These are phyloP conservation scores for Boletus albobrunnescens DNA, from an alignment of 1,284 basidiomycete genomes.

Conservation along the genomic window DNA sequence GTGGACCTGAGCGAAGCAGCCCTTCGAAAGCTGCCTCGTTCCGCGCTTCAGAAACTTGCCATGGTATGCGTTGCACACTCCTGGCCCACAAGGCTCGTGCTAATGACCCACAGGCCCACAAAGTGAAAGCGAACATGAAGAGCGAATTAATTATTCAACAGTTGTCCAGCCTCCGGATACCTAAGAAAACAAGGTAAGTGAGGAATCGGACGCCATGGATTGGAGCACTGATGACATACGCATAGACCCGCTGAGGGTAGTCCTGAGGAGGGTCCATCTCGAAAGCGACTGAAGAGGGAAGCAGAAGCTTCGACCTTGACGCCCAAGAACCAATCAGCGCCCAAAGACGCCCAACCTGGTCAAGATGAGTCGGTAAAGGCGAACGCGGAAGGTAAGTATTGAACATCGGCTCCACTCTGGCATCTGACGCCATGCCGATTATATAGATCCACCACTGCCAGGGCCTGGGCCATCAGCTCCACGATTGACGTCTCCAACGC, in stretches of 20 bases:
- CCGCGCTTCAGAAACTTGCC: conserved; percentile 27
- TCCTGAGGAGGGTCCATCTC: conserved; percentile 10
- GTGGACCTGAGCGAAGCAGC: conserved; percentile 10
- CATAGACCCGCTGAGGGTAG: conserved; percentile 13
- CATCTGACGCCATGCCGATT: neutral
- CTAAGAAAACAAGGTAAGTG: conserved; percentile 14
- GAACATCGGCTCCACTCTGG: neutral
- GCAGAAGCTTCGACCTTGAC: neutral
- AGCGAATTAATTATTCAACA: conserved; percentile 26
- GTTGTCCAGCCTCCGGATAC: conserved; percentile 8
- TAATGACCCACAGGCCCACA: conserved; percentile 18
- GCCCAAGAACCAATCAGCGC: neutral
- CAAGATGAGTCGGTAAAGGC: neutral
- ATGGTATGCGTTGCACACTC: conserved; percentile 17
- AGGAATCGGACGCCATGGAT: neutral
- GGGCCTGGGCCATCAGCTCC: conserved; percentile 4
- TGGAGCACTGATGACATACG: neutral
- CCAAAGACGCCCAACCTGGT: neutral
- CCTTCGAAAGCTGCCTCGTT: conserved; percentile 27
- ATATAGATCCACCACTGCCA: conserved; percentile 1
- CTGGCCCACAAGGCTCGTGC: neutral
- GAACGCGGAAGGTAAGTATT: conserved; percentile 6
- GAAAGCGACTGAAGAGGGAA: conserved; percentile 16
- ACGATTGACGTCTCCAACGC: neutral
- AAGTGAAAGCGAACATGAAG: conserved; percentile 27